Evolutionary conservation across 768 basidiomycete species (phyloP).

Genomic region (Phanerochaete carnosa): DNA sequence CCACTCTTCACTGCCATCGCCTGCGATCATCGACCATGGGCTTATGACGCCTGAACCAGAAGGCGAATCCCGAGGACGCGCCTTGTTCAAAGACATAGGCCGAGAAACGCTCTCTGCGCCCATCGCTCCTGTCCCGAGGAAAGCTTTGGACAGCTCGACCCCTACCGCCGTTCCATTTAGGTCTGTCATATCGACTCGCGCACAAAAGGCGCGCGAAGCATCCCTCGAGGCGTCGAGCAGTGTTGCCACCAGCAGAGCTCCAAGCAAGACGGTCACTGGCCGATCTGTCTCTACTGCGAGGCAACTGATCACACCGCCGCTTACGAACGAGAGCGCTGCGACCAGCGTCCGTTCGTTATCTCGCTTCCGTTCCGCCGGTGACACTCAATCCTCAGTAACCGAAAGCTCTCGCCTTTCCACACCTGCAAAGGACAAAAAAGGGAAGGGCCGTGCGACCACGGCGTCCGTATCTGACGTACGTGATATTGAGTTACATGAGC

Average conservation of each 20-base stretch:
- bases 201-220: conserved; percentile 42
- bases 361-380: conserved; percentile 21
- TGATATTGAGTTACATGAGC: conserved; percentile 17
- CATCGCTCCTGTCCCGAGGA: conserved; percentile 4
- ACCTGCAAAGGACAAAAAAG: conserved; percentile 17
- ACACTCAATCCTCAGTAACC: not conserved
- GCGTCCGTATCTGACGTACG: conserved; percentile 12
- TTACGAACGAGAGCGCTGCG: conserved; percentile 37
- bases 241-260: conserved; percentile 12
- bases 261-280: conserved; percentile 1
- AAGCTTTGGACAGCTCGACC: conserved; percentile 6
- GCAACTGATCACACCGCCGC: conserved; percentile 45
- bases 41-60: conserved; percentile 28
- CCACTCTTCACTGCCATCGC: conserved; percentile 31
- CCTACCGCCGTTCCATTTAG: conserved; percentile 33
- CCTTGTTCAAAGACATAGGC: conserved; percentile 5
- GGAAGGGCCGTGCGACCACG: conserved; percentile 15
- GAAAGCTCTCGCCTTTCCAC: conserved; percentile 9
- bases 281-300: conserved; percentile 19
- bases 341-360: conserved; percentile 22
- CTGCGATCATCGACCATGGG: conserved; percentile 15
- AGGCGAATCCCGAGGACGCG: conserved; percentile 13
- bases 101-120: not conserved
- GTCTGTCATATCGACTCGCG: conserved; percentile 58
- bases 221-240: conserved; percentile 24